phyloP scores from a whole-genome alignment of 192 early-diverging fungal genomes.

The Coemansia sp. region DNA sequence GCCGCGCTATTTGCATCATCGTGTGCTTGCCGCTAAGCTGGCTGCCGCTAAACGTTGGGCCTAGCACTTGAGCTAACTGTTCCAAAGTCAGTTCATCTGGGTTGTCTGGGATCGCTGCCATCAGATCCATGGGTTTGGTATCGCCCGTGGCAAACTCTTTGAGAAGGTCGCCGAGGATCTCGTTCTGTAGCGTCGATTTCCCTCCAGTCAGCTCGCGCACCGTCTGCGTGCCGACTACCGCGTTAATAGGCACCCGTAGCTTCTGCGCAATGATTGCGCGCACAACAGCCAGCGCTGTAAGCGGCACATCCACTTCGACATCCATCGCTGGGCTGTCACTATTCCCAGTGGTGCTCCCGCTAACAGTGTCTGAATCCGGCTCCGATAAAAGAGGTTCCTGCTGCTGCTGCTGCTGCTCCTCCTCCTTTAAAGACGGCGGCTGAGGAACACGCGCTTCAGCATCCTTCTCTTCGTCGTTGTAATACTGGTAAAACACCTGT shows the following conservation, averaged over 20 bases:
- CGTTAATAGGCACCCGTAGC: slow-evolving; percentile 77
- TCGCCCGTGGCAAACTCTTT: slow-evolving; percentile 79
- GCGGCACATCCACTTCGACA: slow-evolving; percentile 76
- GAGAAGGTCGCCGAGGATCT: slow-evolving; percentile 93
- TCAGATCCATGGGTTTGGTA: slow-evolving; percentile 53
- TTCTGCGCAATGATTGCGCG: slow-evolving; percentile 87
- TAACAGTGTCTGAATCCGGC: not conserved
- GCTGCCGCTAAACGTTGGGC: slow-evolving; percentile 60
- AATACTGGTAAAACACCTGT: slow-evolving; percentile 10
- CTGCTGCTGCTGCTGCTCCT: too few species aligned
- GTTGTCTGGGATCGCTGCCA: slow-evolving; percentile 76
- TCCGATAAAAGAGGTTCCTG: too few species aligned
- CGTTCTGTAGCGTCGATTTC: slow-evolving; percentile 96
- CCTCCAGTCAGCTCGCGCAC: slow-evolving; percentile 88
- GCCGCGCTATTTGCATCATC: slow-evolving; percentile 71
- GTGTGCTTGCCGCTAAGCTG: slow-evolving; percentile 83
- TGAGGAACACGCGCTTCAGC: too few species aligned
- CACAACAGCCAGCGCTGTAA: slow-evolving; percentile 80
- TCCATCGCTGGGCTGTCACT: slow-evolving; percentile 39
- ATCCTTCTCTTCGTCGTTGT: too few species aligned
- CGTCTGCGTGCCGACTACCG: slow-evolving; percentile 64
- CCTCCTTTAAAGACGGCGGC: not conserved
- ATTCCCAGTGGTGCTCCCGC: not conserved
- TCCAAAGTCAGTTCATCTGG: slow-evolving; percentile 84
- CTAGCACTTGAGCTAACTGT: slow-evolving; percentile 82